A percentile compares a stretch with the other conserved stretches of the same genome.
phyloP scores from a whole-genome alignment of 305 asterid species.

The Fraxinus floribunda region DNA sequence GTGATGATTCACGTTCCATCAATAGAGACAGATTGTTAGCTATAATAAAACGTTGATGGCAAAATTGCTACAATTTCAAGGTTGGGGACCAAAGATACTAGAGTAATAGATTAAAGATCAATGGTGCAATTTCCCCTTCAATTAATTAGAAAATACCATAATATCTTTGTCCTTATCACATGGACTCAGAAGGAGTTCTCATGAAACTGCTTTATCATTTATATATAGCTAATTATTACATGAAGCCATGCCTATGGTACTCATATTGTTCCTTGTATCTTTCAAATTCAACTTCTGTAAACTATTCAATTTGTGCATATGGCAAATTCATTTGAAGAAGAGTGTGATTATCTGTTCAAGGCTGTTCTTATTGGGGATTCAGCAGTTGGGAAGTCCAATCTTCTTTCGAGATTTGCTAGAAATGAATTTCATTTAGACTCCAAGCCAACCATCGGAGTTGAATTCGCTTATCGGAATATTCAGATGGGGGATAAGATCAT shows the following conservation, averaged over 20 bases:
- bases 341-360: slow-evolving; percentile 85
- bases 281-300: neutral
- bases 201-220: slow-evolving; percentile 27
- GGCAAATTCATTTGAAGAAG: slow-evolving; percentile 68
- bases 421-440: slow-evolving; percentile 72
- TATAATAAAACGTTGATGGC: slow-evolving; percentile 16
- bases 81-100: neutral
- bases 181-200: slow-evolving; percentile 29
- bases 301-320: slow-evolving; percentile 7
- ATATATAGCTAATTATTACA: slow-evolving; percentile 24
- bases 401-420: slow-evolving; percentile 63
- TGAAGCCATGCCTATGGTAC: neutral
- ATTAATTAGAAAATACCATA: slow-evolving; percentile 23
- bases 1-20: neutral
- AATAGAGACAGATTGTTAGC: neutral
- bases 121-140: neutral
- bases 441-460: slow-evolving; percentile 87
- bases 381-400: slow-evolving; percentile 73
- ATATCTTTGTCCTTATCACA: slow-evolving; percentile 53
- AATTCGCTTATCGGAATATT: slow-evolving; percentile 71
- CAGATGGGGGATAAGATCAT: slow-evolving; percentile 64
- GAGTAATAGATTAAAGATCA: neutral
- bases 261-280: neutral
- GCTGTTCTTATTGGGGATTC: slow-evolving; percentile 81
- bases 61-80: neutral